A percentile compares a stretch with the other conserved stretches of the same genome.
Evolutionary conservation across 1,284 basidiomycete genomes (phyloP).

Genomic region (Heterobasidion annosum): DNA sequence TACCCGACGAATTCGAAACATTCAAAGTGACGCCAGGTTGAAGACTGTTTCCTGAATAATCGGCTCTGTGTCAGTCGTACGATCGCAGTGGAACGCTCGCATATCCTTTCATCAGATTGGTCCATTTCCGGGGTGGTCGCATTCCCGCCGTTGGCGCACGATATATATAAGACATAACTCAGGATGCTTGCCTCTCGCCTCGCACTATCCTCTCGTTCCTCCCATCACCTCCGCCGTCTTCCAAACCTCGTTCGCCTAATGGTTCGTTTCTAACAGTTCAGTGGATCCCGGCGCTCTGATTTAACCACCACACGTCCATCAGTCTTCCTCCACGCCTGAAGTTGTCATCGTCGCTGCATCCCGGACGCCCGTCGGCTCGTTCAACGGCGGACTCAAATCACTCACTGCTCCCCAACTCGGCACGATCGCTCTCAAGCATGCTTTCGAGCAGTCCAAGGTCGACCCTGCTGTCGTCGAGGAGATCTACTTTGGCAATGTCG

Average conservation of each 20-base stretch:
- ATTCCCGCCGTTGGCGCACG: constrained; percentile 1
- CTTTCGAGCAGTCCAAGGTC: constrained; percentile 74
- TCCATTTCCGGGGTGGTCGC: constrained; percentile 11
- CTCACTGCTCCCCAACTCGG: constrained; percentile 92
- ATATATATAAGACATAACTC: constrained; percentile 12
- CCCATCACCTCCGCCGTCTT: constrained; percentile 26
- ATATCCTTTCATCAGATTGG: constrained; percentile 12
- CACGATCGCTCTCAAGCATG: constrained; percentile 82
- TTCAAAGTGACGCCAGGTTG: neutral
- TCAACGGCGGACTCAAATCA: constrained; percentile 85
- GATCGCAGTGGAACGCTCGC: constrained; percentile 9
- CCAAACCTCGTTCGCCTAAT: constrained; percentile 20
- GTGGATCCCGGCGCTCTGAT: neutral
- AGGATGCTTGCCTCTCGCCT: constrained; percentile 27
- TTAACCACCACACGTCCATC: neutral
- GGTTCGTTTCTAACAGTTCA: constrained; percentile 14
- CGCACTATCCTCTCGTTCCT: constrained; percentile 27
- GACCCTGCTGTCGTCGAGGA: constrained; percentile 84
- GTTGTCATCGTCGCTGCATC: constrained; percentile 94
- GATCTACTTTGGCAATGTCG: constrained; percentile 94
- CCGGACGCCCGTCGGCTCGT: constrained; percentile 90
- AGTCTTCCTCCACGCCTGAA: constrained; percentile 50
- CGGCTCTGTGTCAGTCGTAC: constrained; percentile 16
- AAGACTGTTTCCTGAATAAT: neutral
- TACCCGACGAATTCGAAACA: neutral